Evolutionary conservation across 305 asterid species (phyloP).

Genomic region (Fraxinus floribunda): DNA sequence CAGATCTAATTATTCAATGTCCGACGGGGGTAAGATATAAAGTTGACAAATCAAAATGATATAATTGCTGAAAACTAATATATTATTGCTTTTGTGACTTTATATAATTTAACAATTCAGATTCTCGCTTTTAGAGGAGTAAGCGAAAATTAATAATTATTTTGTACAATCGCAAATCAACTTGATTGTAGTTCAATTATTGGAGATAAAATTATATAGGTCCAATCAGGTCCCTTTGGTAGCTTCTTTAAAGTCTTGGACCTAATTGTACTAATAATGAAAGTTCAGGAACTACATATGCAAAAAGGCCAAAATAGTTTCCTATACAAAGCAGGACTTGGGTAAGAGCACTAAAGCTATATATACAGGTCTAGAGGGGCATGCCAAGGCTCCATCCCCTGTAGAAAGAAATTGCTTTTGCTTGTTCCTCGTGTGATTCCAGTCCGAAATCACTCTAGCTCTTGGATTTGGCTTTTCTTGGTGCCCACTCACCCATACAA

Average conservation of each 20-base stretch:
- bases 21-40: neutral
- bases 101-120: neutral
- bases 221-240: neutral
- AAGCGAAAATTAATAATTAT: neutral
- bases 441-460: neutral
- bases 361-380: neutral
- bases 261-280: neutral
- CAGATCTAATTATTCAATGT: neutral
- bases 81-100: neutral
- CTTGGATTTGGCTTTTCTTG: neutral
- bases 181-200: neutral
- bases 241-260: neutral
- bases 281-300: neutral
- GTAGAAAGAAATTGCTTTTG: neutral
- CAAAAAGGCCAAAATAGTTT: neutral
- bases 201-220: neutral
- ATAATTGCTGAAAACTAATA: neutral
- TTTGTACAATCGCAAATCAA: neutral
- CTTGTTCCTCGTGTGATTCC: neutral
- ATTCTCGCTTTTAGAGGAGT: neutral
- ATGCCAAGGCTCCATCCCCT: neutral
- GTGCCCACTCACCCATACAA: neutral
- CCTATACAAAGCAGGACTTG: neutral
- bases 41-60: neutral
- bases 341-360: neutral